These are phyloP conservation scores for Cercophora sp. DNA, from an alignment of 495 filamentous ascomycete species.

Conservation along the genomic window DNA sequence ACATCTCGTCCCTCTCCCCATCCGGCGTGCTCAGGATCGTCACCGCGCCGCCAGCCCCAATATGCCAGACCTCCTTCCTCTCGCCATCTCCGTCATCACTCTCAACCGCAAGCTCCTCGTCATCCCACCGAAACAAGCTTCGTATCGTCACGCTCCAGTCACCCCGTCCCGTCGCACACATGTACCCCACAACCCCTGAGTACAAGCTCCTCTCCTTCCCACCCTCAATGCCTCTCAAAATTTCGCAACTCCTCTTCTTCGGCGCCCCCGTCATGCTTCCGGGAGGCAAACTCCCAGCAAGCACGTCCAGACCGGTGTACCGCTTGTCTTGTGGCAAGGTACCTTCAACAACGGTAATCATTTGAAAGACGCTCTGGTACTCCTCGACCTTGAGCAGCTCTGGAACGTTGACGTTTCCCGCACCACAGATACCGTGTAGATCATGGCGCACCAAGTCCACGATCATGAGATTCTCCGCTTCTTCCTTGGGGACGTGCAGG, in stretches of 20 bases:
- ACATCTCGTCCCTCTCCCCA: constrained; percentile 90
- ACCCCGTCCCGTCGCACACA: constrained; percentile 77
- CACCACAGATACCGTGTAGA: constrained; percentile 72
- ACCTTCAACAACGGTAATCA: constrained; percentile 83
- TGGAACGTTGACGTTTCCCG: constrained; percentile 59
- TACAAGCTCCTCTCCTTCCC: constrained; percentile 70
- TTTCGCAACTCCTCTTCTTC: constrained; percentile 83
- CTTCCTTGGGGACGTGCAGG: constrained; percentile 77
- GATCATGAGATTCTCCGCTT: constrained; percentile 97
- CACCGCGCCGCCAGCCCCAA: constrained; percentile 86
- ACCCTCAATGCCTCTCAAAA: constrained; percentile 66
- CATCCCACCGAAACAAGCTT: constrained; percentile 66
- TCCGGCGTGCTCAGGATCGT: constrained; percentile 72
- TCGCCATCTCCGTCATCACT: constrained; percentile 19
- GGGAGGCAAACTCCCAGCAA: constrained; percentile 75
- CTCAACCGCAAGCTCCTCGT: constrained; percentile 34
- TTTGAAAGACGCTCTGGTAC: constrained; percentile 82
- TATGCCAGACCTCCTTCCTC: constrained; percentile 60
- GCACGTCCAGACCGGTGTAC: constrained; percentile 66
- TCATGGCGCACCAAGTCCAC: constrained; percentile 93
- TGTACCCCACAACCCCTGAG: constrained; percentile 83
- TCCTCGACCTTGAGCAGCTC: constrained; percentile 84
- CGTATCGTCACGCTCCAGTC: constrained; percentile 89
- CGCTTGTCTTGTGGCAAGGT: constrained; percentile 34
- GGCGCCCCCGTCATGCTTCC: constrained; percentile 96